Base-by-base conservation (phyloP, 148 eudicot species). In the Drosera capensis region DNA sequence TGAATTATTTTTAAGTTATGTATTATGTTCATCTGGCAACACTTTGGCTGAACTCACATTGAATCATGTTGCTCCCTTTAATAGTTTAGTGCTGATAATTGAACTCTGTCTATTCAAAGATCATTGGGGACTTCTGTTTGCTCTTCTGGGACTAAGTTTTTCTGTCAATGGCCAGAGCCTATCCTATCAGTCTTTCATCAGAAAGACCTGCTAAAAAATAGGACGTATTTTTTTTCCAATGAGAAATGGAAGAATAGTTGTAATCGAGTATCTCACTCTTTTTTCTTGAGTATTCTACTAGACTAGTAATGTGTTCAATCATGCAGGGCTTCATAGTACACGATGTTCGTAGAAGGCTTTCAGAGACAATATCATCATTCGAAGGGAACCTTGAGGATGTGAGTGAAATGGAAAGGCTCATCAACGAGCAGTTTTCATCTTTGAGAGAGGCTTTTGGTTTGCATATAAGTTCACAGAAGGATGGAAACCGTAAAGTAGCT, bases 261-360 rank as follows among this genome's bases (percentile, higher is more conserved):
- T 17, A 23, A 8, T 18, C 20, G n/a, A 17, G 9, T 41, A 1
- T 17, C 7, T 20, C 3, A 15, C 11, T 11, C 3, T 4, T 11
- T 34, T 9, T 19, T 14, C 23, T 41, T 17, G 45, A n/a, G n/a
- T n/a, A n/a, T n/a, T n/a, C 45, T 17, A 1, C 20, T 11, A 41
- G 45, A 17, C 20, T 7, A 16, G 8, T 9, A 9, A 11, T 41
- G 23, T 20, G 14, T 19, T 41, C 23, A 38, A 55, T 45, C 45
- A 14, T 48, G 14, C 73, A 87, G 88, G 90, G 77, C 51, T 65
- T 64, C 11, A 54, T 82, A 9, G 94, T 87, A 48, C 51, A 49
- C 25, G 52, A 69, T 18, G 78, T 77, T 49, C 82, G 94, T 8
- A 65, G 56, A 37, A 38, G 63, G 23, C 71, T 82, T 26, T 68